Base-by-base conservation (phyloP, 2,329 filamentous ascomycete genomes). In the Bertia moriformis region DNA sequence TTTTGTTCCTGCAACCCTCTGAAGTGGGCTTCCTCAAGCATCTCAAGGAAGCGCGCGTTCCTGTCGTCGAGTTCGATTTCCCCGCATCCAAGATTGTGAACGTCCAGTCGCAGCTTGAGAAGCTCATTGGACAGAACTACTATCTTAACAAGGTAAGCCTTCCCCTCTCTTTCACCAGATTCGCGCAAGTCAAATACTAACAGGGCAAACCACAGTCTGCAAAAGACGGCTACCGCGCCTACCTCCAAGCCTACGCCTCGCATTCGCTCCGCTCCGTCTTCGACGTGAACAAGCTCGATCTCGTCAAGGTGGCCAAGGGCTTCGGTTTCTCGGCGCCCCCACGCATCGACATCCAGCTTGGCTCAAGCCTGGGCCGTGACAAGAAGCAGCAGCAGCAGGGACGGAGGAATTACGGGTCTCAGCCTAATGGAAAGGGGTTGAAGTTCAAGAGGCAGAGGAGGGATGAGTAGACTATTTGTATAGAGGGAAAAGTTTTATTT, bases 21-120 rank as follows among this genome's bases (percentile, higher is more conserved):
- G 91, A 98, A 60, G 78, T 94, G 14, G 89, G 88, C 18, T 96
- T 98, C 68, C 65, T 98, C 38, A 80, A 80, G 41, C 84, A 95
- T 53, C 71, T 98, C 45, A 93, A 93, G 61, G 83, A 87, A 39
- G 87, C 88, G 13, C 77, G 86, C 44, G 88, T 98, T 2, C 91
- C 91, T 2, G 79, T 98, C 4, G 85, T 93, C 19, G 91, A 98
- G 60, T 96, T 94, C 52, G 89, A 96, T 53, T 91, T 98, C 54
- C 89, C 89, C 2, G 68, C 77, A 41, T 88, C 84, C 64, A 94
- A 93, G 69, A 85, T 98, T 46, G 68, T 89, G 51, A 91, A 93
- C 52, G 78, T 93, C 48, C 80, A 93, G 64, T 77, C 83, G 51
- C 87, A 95, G 60, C 73, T 96, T 7, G 89, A 96, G 69, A 91